phyloP scores from a whole-genome alignment of 192 early-diverging fungal genomes.

The Backusella parvicylindrica region DNA sequence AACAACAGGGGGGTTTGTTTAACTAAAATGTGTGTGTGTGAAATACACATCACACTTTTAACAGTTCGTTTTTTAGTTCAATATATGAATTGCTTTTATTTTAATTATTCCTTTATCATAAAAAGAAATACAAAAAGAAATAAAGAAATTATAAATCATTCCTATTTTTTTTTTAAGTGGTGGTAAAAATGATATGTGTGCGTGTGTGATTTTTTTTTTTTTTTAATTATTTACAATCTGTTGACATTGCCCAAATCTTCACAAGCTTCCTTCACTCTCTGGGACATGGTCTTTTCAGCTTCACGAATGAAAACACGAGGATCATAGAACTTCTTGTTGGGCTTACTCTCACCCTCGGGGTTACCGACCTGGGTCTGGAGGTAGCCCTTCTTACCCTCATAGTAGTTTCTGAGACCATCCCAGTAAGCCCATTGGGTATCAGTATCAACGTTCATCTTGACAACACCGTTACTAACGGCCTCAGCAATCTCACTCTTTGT shows the following conservation, averaged over 20 bases:
- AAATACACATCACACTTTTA: not conserved
- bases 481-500: conserved; percentile 30
- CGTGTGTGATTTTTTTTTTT: not conserved
- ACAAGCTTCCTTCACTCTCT: conserved; percentile 76
- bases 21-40: not conserved
- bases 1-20: not conserved
- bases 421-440: conserved; percentile 98
- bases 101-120: not conserved
- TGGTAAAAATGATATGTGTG: not conserved
- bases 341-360: conserved; percentile 91
- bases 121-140: not conserved
- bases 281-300: conserved; percentile 80
- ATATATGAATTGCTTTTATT: not conserved
- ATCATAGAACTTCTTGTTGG: conserved; percentile 99
- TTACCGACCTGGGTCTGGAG: conserved; percentile 95
- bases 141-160: not conserved
- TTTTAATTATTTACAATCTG: conserved; percentile 46
- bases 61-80: not conserved
- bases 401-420: conserved; percentile 81
- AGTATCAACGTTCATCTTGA: conserved; percentile 99
- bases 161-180: not conserved
- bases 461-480: conserved; percentile 57
- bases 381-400: conserved; percentile 84
- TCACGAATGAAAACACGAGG: conserved; percentile 91
- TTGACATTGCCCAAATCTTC: conserved; percentile 69